Evolutionary conservation across 441 rosid genomes (phyloP).

Genomic region (Erysimum cheiri): DNA sequence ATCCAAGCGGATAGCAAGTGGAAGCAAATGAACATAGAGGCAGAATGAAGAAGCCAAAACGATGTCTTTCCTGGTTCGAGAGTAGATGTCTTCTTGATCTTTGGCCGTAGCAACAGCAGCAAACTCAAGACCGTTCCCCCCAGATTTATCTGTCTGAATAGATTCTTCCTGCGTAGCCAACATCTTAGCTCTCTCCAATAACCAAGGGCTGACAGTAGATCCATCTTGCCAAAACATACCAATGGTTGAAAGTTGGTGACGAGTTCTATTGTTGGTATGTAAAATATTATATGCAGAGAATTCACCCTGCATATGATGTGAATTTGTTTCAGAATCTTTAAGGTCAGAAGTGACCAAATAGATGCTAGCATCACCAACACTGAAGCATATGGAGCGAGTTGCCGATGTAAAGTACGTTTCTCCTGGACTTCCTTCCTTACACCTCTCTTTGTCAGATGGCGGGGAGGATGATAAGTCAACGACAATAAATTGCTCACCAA

Average conservation of each 20-base stretch:
- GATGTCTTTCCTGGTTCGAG: slow-evolving; percentile 68
- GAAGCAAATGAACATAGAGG: slow-evolving; percentile 63
- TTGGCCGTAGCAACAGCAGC: slow-evolving; percentile 66
- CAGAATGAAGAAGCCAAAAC: slow-evolving; percentile 69
- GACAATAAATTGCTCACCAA: slow-evolving; percentile 77
- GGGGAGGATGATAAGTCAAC: slow-evolving; percentile 63
- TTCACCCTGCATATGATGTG: slow-evolving; percentile 44
- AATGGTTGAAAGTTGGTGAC: slow-evolving; percentile 59
- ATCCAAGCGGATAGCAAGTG: slow-evolving; percentile 55
- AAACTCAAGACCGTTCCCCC: slow-evolving; percentile 72
- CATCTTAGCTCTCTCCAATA: slow-evolving; percentile 80
- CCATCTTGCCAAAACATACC: slow-evolving; percentile 87
- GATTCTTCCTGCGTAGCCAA: slow-evolving; percentile 71
- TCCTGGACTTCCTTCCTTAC: slow-evolving; percentile 45
- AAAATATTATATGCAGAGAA: slow-evolving; percentile 63
- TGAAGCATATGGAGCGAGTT: slow-evolving; percentile 59
- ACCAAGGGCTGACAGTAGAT: slow-evolving; percentile 68
- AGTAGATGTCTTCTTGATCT: slow-evolving; percentile 61
- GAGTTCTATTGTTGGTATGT: slow-evolving; percentile 55
- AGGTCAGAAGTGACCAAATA: slow-evolving; percentile 63
- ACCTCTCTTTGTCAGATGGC: slow-evolving; percentile 46
- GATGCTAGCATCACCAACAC: slow-evolving; percentile 62
- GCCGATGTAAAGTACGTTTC: slow-evolving; percentile 53
- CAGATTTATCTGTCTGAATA: slow-evolving; percentile 52
- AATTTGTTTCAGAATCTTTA: slow-evolving; percentile 48